Evolutionary conservation across 2,329 filamentous ascomycete genomes (phyloP), one percentile per base, ranked within the genome.

Genomic region (Venturia nashicola): DNA sequence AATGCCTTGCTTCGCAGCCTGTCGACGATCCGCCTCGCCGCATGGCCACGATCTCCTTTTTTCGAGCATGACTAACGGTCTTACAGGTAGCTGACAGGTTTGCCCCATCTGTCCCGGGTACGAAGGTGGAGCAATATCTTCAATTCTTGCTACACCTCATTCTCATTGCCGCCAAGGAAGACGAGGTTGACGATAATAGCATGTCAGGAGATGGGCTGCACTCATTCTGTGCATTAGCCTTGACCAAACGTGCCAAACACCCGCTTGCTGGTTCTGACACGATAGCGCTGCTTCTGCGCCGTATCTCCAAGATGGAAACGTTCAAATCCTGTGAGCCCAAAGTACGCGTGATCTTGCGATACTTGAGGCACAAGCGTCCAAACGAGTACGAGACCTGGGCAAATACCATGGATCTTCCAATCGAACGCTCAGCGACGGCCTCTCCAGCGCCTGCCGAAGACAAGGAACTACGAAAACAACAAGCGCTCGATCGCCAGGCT

Each of bases 81-180:
- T 27, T 16, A 20, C 46, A 51, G 46, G 46, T 87, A 39, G 86
- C 86, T 27, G 80, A 85, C 63, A 81, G 82, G 59, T 81, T 85
- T 36, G 91, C 89, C 0, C 88, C 90, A 0, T 84, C 81, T 20
- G 87, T 97, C 34, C 90, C 91, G 9, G 80, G 83, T 12, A 96
- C 92, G 1, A 85, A 94, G 62, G 82, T 97, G 9, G 94, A 99
- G 76, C 88, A 90, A 0, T 97, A 96, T 75, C 77, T 97, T 40
- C 93, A 97, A 71, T 89, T 97, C 57, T 87, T 96, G 1, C 77
- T 99, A 40, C 94, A 99, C 73, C 80, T 99, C 12, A 82, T 91
- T 4, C 83, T 97, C 48, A 85, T 97, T 61, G 92, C 92, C 16
- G 86, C 96, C 51, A 79, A 89, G 3, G 94, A 97, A 75, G 94